Evolutionary conservation across 1,284 basidiomycete genomes (phyloP), one percentile per base, ranked within the genome.

Genomic region (Inonotus obliquus): DNA sequence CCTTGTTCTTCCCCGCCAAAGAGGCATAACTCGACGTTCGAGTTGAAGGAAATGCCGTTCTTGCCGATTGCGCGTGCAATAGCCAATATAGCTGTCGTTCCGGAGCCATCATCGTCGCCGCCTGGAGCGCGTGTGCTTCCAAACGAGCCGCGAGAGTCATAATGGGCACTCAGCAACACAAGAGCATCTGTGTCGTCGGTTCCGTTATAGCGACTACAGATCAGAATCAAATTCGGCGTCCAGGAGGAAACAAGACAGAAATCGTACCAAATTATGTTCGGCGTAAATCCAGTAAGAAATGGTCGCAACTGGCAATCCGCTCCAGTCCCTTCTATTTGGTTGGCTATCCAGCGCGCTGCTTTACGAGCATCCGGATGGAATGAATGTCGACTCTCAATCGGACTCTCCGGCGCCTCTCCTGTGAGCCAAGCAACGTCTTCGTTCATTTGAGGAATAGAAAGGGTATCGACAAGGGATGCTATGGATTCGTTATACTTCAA

Each of bases 121-220:
- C 84, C 85, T 1, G 91, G 91, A 4, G 89, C 90, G 25, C 87
- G 81, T 7, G 79, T 79, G 62, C 76, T 84, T 11, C 93, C 93
- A 71, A 93, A 95, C 1, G 87, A 88, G 11, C 93, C 93, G 37
- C 93, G 85, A 54, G 87, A 91, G 71, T 95, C 92, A 70, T 93
- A 94, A 73, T 94, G 92, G 1, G 85, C 91, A 60, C 87, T 88
- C 54, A 94, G 76, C 53, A 95, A 78, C 27, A 91, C 83, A 39
- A 79, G 88, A 65, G 81, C 76, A 48, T 76, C 82, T 1, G 82
- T 84, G 41, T 83, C 73, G 39, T 74, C 75, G 17, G 76, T 73
- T 1, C 83, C 73, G 5, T 75, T 48, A 67, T 88, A 91, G 49
- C 78, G 78, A 68, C 87, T 89, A 63, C 13, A 54, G 25, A 10